These are phyloP conservation scores for Apiospora koreana DNA, from an alignment of 2,329 filamentous ascomycete genomes.

Conservation along the genomic window DNA sequence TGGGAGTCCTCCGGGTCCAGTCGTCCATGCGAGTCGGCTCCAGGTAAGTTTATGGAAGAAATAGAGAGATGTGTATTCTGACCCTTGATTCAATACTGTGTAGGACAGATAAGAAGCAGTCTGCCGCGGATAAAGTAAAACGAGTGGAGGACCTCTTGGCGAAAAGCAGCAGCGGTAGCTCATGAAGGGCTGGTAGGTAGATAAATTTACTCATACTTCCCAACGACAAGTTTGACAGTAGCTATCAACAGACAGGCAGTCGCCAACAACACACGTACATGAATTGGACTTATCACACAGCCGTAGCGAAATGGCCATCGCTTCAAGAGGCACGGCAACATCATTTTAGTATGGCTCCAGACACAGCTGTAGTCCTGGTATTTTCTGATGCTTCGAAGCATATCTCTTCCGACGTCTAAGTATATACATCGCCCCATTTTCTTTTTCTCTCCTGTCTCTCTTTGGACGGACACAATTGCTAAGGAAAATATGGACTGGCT, in stretches of 20 bases:
- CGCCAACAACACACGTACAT: not conserved
- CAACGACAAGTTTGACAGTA: not conserved
- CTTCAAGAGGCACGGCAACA: not conserved
- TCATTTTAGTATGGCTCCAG: not conserved
- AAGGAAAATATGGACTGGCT: conserved; percentile 3
- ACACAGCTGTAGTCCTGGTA: not conserved
- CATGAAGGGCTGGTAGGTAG: not conserved
- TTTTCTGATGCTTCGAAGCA: not conserved
- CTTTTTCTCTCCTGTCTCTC: not conserved
- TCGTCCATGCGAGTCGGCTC: conserved; percentile 85
- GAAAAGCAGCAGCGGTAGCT: conserved; percentile 18
- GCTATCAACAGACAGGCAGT: not conserved
- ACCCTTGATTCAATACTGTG: not conserved
- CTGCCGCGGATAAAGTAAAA: conserved; percentile 77
- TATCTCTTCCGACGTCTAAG: not conserved
- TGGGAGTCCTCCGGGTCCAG: conserved; percentile 82
- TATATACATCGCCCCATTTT: not conserved
- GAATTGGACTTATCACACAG: no score
- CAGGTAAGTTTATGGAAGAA: conserved; percentile 50
- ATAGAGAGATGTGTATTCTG: not conserved
- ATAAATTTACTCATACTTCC: not conserved
- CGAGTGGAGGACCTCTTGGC: conserved; percentile 54
- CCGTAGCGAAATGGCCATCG: not conserved
- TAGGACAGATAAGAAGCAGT: conserved; percentile 84
- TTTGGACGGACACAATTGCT: not conserved